A percentile compares a stretch with the other conserved stretches of the same genome.
Conservation (phyloP, 2,329 filamentous ascomycete genomes). For the Atkinsonella texensis region DNA sequence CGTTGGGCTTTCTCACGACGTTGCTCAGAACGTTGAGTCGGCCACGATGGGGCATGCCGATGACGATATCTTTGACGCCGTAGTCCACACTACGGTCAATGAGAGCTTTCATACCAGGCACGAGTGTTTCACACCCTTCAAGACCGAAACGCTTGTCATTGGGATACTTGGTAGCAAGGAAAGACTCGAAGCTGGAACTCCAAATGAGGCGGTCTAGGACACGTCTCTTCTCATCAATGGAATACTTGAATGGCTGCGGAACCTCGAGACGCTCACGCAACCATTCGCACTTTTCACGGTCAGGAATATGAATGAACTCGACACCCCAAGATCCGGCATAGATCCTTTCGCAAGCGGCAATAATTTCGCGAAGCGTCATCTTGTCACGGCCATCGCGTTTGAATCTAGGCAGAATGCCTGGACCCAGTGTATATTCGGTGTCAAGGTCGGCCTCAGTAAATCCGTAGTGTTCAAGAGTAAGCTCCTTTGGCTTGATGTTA, state of each 20-base stretch:
- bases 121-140: constrained; percentile 91
- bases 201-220: constrained; percentile 97
- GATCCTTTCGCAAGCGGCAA: constrained; percentile 83
- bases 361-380: constrained; percentile 94
- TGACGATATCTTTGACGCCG: constrained; percentile 97
- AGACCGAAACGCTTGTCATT: constrained; percentile 99
- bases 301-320: constrained; percentile 98
- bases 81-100: constrained; percentile 98
- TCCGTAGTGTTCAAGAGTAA: constrained; percentile 85
- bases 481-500: constrained; percentile 80
- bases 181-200: constrained; percentile 94
- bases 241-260: constrained; percentile 91
- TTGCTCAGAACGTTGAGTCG: constrained; percentile 97
- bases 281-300: constrained; percentile 97
- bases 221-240: constrained; percentile 93
- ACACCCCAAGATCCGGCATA: constrained; percentile 97
- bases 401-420: constrained; percentile 90
- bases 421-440: constrained; percentile 80
- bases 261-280: constrained; percentile 90
- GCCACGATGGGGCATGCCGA: constrained; percentile 98
- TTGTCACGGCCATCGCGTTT: constrained; percentile 79
- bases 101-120: constrained; percentile 97
- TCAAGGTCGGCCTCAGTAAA: constrained; percentile 93
- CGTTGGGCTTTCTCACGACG: constrained; percentile 97
- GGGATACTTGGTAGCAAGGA: constrained; percentile 94